Base-by-base conservation (phyloP, 345 rosid species). In the Balakata baccata region DNA sequence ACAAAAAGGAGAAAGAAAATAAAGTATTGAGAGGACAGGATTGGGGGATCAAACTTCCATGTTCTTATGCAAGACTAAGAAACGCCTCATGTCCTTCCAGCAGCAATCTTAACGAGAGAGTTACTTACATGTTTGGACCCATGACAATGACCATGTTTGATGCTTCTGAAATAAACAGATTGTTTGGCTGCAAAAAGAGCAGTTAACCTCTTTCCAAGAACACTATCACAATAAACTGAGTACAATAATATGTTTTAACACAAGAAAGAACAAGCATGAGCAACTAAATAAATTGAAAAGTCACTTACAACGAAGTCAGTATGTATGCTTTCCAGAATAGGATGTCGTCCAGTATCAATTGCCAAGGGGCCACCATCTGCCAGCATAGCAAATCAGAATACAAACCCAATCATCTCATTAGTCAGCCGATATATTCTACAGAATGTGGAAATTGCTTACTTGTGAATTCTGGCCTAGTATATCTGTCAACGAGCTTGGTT, bases 261-360 rank as follows among this genome's bases (percentile, higher is more conserved):
- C 5, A 73, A 57, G 51, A 57, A 68, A 22, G 50, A 23, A 5
- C 61, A 71, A 20, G 66, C 54, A 49, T 18, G 74, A 46, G 51
- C 57, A 68, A 22, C 18, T 23, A 58, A 60, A 65, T 47, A 22
- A 68, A 67, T 57, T 25, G 38, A 14, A 71, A 78, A 68, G 51
- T 8, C 70, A 75, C 79, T 46, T 86, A 92, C 98, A 76, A 92
- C 81, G 77, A 86, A 92, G 77, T 92, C 97, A 75, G 71, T 87
- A 88, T 90, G 98, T 81, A 92, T 85, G 89, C 84, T 86, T 85
- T 92, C 98, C 67, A 92, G 85, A 79, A 94, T 87, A 65, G 98
- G 98, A 80, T 94, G 98, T 83, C 98, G 87, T 81, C 98, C 98
- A 70, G 91, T 87, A 79, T 94, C 98, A 75, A 94, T 89, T 76